Evolutionary conservation across 2,329 filamentous ascomycete genomes (phyloP).

Genomic region (Didymella arachidicola): DNA sequence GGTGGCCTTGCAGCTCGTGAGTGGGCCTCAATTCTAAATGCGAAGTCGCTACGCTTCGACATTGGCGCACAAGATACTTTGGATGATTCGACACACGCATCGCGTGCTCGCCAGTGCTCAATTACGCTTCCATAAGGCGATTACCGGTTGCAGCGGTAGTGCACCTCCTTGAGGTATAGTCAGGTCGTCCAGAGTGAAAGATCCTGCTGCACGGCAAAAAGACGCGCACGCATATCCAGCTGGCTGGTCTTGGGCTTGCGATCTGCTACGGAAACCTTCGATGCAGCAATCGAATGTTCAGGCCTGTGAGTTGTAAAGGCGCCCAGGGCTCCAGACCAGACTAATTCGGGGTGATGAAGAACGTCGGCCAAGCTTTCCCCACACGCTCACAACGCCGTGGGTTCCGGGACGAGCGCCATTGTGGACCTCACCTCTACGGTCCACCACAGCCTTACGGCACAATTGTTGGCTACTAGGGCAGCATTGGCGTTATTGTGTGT

Average conservation of each 20-base stretch:
- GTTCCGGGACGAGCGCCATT: slow-evolving; percentile 16
- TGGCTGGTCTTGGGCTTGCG: slow-evolving; percentile 16
- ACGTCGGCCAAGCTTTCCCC: slow-evolving; percentile 45
- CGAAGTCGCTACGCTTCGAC: neutral
- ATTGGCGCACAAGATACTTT: neutral
- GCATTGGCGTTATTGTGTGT: neutral
- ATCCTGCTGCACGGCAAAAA: slow-evolving; percentile 22
- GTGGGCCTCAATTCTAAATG: neutral
- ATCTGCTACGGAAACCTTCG: slow-evolving; percentile 31
- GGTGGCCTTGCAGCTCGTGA: neutral
- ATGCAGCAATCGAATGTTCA: slow-evolving; percentile 33
- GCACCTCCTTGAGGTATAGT: slow-evolving; percentile 16
- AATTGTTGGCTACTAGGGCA: neutral
- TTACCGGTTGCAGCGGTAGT: slow-evolving; percentile 23
- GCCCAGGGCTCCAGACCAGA: slow-evolving; percentile 22
- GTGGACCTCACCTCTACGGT: slow-evolving; percentile 29
- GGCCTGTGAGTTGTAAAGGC: slow-evolving; percentile 22
- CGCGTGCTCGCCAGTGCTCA: slow-evolving; percentile 15
- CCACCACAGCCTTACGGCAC: neutral
- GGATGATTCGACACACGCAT: slow-evolving; percentile 6
- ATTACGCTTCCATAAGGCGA: slow-evolving; percentile 14
- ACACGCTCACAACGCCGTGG: slow-evolving; percentile 31
- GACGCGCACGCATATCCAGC: slow-evolving; percentile 28
- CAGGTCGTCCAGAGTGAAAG: slow-evolving; percentile 20
- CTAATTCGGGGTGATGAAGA: slow-evolving; percentile 35